Conservation (phyloP, 2,329 filamentous ascomycete species). For the Aulographum hederae region DNA sequence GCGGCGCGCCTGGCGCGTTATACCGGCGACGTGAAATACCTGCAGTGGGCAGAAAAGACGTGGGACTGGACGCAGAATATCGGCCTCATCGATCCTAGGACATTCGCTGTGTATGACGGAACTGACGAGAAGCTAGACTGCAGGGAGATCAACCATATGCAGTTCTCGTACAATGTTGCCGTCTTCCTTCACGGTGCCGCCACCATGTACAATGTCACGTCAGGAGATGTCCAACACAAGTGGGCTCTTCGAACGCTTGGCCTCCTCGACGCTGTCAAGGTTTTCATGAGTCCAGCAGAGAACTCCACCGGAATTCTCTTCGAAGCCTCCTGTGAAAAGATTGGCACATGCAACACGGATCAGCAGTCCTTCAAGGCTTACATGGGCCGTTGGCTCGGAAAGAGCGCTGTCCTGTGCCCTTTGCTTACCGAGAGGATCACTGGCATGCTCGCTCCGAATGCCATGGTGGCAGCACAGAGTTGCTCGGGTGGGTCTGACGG, state of each 20-base stretch:
- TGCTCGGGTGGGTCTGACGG: constrained; percentile 23
- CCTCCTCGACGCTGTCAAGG: constrained; percentile 31
- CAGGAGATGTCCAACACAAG: constrained; percentile 9
- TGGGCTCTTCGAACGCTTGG: constrained; percentile 43
- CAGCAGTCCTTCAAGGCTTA: constrained; percentile 65
- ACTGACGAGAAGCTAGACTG: constrained; percentile 29
- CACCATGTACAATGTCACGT: constrained; percentile 34
- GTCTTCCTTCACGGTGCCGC: constrained; percentile 36
- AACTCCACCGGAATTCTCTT: constrained; percentile 37
- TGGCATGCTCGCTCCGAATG: constrained; percentile 20
- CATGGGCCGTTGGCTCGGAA: constrained; percentile 43
- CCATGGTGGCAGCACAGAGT: constrained; percentile 22
- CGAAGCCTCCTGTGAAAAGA: constrained; percentile 48
- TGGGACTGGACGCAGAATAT: constrained; percentile 38
- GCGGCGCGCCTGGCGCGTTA: constrained; percentile 56
- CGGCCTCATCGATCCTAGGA: constrained; percentile 30
- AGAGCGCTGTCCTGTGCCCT: constrained; percentile 24
- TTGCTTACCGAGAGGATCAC: constrained; percentile 19
- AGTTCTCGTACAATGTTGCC: constrained; percentile 40
- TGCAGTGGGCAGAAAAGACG: constrained; percentile 46
- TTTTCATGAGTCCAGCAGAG: constrained; percentile 35
- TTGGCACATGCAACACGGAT: constrained; percentile 46
- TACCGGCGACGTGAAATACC: constrained; percentile 39
- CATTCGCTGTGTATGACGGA: constrained; percentile 37
- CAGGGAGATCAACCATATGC: constrained; percentile 28